phyloP scores from a whole-genome alignment of 495 filamentous ascomycete species.

The Penicillium nucicola region DNA sequence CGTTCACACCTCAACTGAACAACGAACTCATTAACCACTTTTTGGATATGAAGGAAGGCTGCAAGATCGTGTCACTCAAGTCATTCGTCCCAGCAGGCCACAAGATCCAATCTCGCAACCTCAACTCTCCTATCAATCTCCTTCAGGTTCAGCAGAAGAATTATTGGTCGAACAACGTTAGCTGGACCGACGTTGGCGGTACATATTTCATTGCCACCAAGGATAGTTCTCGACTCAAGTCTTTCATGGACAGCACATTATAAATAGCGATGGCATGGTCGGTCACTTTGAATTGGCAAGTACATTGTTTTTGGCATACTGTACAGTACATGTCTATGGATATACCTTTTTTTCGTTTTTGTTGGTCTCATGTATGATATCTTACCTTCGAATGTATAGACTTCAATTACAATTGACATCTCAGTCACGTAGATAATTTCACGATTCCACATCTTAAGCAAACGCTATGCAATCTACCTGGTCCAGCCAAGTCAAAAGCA shows the following conservation, averaged over 20 bases:
- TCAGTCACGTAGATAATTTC: background rate
- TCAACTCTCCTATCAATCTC: constrained; percentile 73
- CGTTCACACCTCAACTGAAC: constrained; percentile 83
- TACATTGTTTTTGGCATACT: constrained; percentile 10
- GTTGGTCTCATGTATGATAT: constrained; percentile 18
- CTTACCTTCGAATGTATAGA: constrained; percentile 15
- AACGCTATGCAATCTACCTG: background rate
- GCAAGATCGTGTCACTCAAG: constrained; percentile 80
- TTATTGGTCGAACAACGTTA: constrained; percentile 81
- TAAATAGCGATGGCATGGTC: constrained; percentile 13
- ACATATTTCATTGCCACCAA: constrained; percentile 86
- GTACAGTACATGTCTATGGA: constrained; percentile 23
- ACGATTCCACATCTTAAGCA: background rate
- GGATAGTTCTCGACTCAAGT: constrained; percentile 56
- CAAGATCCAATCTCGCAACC: constrained; percentile 64
- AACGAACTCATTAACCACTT: constrained; percentile 85
- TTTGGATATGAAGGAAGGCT: constrained; percentile 88
- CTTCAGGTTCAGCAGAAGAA: constrained; percentile 69
- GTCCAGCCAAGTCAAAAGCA: no score
- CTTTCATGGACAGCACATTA: constrained; percentile 39
- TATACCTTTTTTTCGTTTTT: constrained; percentile 11
- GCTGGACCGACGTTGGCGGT: constrained; percentile 84
- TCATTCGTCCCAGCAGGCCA: constrained; percentile 73
- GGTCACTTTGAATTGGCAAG: background rate
- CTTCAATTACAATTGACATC: background rate